phyloP scores from a whole-genome alignment of 306 rosid species.

The Rosa chinensis region DNA sequence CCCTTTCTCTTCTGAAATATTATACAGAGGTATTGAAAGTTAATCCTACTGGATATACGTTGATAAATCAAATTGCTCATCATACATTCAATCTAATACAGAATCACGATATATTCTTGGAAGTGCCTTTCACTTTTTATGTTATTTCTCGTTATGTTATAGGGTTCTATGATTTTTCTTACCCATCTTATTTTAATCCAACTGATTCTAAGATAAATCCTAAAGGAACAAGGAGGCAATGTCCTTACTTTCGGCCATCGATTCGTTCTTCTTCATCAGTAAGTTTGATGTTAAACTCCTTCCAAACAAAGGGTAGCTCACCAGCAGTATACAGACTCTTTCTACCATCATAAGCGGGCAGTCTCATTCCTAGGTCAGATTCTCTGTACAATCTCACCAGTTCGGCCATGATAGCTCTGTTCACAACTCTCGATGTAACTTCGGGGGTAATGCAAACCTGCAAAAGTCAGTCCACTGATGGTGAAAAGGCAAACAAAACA shows the following conservation, averaged over 20 bases:
- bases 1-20: conserved; percentile 67
- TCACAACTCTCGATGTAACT: conserved; percentile 79
- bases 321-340: conserved; percentile 97
- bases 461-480: conserved; percentile 32
- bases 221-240: conserved; percentile 6
- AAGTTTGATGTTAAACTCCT: conserved; percentile 81
- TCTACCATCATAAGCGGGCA: conserved; percentile 97
- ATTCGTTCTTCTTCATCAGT: conserved; percentile 68
- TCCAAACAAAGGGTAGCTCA: conserved; percentile 84
- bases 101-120: background rate
- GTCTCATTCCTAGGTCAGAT: conserved; percentile 88
- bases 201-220: background rate
- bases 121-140: background rate
- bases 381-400: conserved; percentile 81
- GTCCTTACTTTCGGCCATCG: conserved; percentile 74
- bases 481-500: conserved; percentile 42
- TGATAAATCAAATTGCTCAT: conserved; percentile 1
- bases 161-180: background rate
- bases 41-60: conserved; percentile 2
- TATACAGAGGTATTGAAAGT: conserved; percentile 16
- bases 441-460: conserved; percentile 92
- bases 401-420: conserved; percentile 89
- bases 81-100: background rate
- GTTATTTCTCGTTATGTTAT: background rate
- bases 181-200: background rate